Conservation (phyloP, 805 yeast genomes). For the Metschnikowia borealis region DNA sequence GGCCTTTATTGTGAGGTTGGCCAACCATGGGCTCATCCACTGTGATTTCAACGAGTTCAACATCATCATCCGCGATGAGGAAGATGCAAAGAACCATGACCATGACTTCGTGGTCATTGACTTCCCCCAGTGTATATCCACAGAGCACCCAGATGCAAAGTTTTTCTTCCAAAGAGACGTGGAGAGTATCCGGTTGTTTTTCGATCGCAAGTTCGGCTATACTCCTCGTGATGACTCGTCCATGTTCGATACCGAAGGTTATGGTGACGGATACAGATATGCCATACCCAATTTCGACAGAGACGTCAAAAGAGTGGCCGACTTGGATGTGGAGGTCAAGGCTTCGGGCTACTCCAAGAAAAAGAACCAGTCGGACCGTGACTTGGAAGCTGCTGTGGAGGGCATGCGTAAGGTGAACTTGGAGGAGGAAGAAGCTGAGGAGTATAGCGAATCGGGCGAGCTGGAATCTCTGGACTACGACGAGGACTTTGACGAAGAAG, state of each 20-base stretch:
- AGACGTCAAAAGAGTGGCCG: conserved; percentile 65
- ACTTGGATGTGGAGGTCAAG: conserved; percentile 78
- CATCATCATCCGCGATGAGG: conserved; percentile 73
- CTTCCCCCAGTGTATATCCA: conserved; percentile 97
- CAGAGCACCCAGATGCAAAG: conserved; percentile 85
- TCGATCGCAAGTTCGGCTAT: conserved; percentile 72
- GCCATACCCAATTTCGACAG: conserved; percentile 76
- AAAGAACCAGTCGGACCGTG: conserved; percentile 44
- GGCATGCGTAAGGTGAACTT: conserved; percentile 51
- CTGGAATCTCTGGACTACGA: conserved; percentile 23
- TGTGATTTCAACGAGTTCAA: conserved; percentile 98
- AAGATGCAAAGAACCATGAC: conserved; percentile 46
- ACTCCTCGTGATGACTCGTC: conserved; percentile 62
- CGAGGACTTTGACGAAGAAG: conserved; percentile 32
- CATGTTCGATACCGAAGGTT: conserved; percentile 76
- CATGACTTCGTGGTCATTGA: conserved; percentile 87
- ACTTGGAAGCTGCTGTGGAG: conserved; percentile 72
- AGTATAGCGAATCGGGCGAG: conserved; percentile 37
- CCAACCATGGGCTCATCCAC: conserved; percentile 86
- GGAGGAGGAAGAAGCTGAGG: conserved; percentile 26
- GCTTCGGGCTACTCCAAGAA: conserved; percentile 78
- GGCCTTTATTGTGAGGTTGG: conserved; percentile 80
- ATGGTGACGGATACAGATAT: conserved; percentile 71
- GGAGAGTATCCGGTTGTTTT: conserved; percentile 80
- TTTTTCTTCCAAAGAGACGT: conserved; percentile 89